Conservation (phyloP, 441 rosid species). For the Populus tomentosa region DNA sequence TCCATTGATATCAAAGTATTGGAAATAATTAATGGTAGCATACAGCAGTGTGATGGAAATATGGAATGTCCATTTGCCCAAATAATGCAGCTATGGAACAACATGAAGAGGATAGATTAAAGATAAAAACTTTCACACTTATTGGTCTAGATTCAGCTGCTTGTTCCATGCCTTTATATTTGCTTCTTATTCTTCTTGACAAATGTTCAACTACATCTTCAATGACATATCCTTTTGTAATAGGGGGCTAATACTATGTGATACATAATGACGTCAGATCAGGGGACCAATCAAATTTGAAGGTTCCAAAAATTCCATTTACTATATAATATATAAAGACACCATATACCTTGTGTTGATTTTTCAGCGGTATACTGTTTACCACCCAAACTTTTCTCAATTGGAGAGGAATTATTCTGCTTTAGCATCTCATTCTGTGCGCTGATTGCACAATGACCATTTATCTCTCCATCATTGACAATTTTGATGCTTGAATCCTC, state of each 20-base stretch:
- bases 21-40: neutral
- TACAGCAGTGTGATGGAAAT: neutral
- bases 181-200: neutral
- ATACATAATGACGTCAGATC: neutral
- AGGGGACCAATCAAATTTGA: neutral
- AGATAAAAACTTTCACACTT: neutral
- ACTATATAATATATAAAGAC: constrained; percentile 5
- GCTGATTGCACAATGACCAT: constrained; percentile 29
- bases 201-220: neutral
- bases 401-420: constrained; percentile 31
- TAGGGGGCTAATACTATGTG: neutral
- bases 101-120: neutral
- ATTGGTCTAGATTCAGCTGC: neutral
- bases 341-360: constrained; percentile 35
- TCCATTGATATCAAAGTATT: neutral
- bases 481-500: constrained; percentile 59
- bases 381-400: constrained; percentile 38
- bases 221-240: neutral
- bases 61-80: neutral
- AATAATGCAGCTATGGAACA: neutral
- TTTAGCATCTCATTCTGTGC: constrained; percentile 36
- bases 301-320: constrained; percentile 1
- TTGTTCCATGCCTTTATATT: neutral
- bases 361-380: constrained; percentile 36
- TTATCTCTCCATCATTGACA: constrained; percentile 63